Percentiles rank a stretch among this genome's conserved stretches.
Conservation (phyloP, 2,329 filamentous ascomycete genomes). For the Dryadomyces quercivorus region DNA sequence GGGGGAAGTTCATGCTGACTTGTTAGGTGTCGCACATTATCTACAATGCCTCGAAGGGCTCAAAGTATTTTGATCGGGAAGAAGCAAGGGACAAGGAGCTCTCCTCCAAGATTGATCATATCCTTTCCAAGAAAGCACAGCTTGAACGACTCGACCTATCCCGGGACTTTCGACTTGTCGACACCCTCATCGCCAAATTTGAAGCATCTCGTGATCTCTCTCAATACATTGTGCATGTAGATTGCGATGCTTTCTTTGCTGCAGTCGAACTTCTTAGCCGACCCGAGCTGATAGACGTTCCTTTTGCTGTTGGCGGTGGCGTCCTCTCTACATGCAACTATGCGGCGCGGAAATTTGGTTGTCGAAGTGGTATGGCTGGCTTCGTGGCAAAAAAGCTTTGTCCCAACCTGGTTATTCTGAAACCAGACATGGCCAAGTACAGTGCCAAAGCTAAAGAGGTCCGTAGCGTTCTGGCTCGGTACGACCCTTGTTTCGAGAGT, state of each 20-base stretch:
- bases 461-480: conserved; percentile 67
- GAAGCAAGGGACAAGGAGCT: conserved; percentile 69
- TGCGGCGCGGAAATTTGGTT: conserved; percentile 76
- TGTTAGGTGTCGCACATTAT: conserved; percentile 81
- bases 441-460: conserved; percentile 81
- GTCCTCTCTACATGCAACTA: conserved; percentile 70
- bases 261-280: conserved; percentile 78
- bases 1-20: neutral
- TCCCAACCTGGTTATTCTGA: conserved; percentile 69
- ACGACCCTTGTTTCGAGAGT: conserved; percentile 83
- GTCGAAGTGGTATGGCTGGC: conserved; percentile 86
- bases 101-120: conserved; percentile 73
- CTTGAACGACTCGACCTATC: conserved; percentile 67
- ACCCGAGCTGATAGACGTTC: conserved; percentile 73
- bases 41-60: conserved; percentile 91
- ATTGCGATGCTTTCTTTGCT: conserved; percentile 96
- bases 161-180: conserved; percentile 61
- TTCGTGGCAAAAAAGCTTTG: conserved; percentile 95
- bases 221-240: conserved; percentile 79
- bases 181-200: conserved; percentile 68
- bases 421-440: conserved; percentile 85
- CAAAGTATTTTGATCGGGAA: conserved; percentile 91
- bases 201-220: conserved; percentile 70
- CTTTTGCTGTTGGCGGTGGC: conserved; percentile 75
- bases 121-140: conserved; percentile 60